Base-by-base conservation (phyloP, 176 grass and related monocot species). In the Carex littledalei region DNA sequence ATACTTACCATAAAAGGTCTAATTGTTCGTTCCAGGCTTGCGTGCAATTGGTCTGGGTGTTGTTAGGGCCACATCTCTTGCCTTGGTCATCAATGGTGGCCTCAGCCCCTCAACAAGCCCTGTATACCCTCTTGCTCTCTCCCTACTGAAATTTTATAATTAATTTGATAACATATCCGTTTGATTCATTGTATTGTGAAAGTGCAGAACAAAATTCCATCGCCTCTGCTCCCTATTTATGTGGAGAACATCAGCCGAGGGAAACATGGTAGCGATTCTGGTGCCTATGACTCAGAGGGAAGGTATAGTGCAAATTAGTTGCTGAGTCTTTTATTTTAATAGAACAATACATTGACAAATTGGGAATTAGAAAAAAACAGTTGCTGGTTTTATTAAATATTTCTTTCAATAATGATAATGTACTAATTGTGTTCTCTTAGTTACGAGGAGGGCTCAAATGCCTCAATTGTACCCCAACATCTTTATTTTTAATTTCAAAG, bases 221-320 rank as follows among this genome's bases (percentile, higher is more conserved):
- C 86, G 1, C 81, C 89, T 3, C 75, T 35, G 64, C 1, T 88
- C 14, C 89, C 91, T 22, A 85, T 97, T 53, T 90, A 91, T 88
- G 72, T 97, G 16, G 86, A 87, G 73, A 86, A 94, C 89, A 94
- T 93, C 35, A 37, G 89, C 3, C 89, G 71, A 13, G 95, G 87
- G 2, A 94, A 88, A 16, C 95, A 97, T 39, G 87, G 87, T 49
- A 91, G 95, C 62, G 91, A 97, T 58, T 74, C 92, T 18, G 88
- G 90, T 13, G 73, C 86, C 7, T 97, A 94, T 13, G 92, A 97
- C 21, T 39, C 81, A 4, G 61, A 91, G 68, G 91, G 89, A 83
- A 94, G 92, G 92, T 94, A 93, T 78, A 49, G 32, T 80, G 39
- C 35, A 18, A 1, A 84, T 43, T 37, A 16, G 14, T 12, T 43